Conservation (phyloP, 306 rosid species). For the Hippophae rhamnoides region DNA sequence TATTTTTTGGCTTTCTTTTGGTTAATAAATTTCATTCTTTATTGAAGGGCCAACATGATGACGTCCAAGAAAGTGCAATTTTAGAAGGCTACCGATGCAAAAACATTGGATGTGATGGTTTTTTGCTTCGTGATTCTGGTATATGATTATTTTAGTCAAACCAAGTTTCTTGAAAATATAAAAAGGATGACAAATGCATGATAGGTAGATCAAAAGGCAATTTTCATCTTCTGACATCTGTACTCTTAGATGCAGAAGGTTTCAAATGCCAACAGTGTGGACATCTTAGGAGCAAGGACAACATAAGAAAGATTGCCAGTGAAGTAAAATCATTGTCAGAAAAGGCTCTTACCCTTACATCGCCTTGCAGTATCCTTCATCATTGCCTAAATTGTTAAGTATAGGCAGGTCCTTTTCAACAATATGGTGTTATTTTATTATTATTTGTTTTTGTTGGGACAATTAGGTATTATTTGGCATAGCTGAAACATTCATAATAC, state of each 20-base stretch:
- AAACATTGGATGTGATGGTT: conserved; percentile 58
- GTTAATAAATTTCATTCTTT: conserved; percentile 30
- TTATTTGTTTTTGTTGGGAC: too few relatives aligned
- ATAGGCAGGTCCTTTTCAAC: background rate
- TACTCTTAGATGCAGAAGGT: conserved; percentile 50
- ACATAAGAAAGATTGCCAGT: conserved; percentile 42
- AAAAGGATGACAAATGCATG: background rate
- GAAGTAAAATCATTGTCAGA: conserved; percentile 52
- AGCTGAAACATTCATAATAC: too few relatives aligned
- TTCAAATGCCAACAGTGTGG: conserved; percentile 77
- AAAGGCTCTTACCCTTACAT: conserved; percentile 29
- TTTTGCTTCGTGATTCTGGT: conserved; percentile 69
- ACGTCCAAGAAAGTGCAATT: conserved; percentile 65
- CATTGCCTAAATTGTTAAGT: conserved; percentile 14
- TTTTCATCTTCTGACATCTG: conserved; percentile 2
- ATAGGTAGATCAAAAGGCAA: conserved; percentile 1
- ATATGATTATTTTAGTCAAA: conserved; percentile 22
- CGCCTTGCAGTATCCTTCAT: conserved; percentile 58
- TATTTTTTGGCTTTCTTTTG: background rate
- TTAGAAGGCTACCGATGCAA: conserved; percentile 83
- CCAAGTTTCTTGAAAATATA: background rate
- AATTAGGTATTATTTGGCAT: too few relatives aligned
- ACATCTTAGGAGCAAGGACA: conserved; percentile 57
- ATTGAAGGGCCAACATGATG: conserved; percentile 63
- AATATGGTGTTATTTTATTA: background rate